These are phyloP conservation scores for Parathielavia appendiculata DNA, from an alignment of 495 filamentous ascomycete species.

Conservation along the genomic window DNA sequence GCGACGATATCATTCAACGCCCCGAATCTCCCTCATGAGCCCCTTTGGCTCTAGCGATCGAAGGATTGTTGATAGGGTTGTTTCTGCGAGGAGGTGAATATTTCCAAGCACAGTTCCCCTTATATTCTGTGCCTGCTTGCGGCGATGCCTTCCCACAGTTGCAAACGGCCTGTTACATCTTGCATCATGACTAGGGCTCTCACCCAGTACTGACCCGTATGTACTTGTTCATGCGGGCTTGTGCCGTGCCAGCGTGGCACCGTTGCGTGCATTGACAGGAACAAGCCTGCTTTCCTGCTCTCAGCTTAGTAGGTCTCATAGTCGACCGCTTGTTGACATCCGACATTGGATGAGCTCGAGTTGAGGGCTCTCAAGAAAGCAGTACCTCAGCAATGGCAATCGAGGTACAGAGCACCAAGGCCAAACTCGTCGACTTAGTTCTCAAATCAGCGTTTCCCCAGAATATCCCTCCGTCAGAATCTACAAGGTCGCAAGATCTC, in stretches of 20 bases:
- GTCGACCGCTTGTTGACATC: background rate
- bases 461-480: background rate
- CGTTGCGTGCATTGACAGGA: constrained; percentile 11
- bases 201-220: background rate
- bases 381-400: no score
- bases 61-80: no score
- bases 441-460: no score
- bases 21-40: constrained; percentile 25
- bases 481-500: background rate
- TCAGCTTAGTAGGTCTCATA: background rate
- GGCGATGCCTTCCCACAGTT: no score
- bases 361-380: no score
- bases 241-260: constrained; percentile 3
- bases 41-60: background rate
- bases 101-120: no score
- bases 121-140: no score
- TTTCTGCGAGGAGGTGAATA: background rate
- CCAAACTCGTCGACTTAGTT: no score
- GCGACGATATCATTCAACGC: constrained; percentile 54
- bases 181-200: background rate
- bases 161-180: no score
- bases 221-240: background rate
- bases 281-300: background rate
- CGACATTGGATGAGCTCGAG: background rate
- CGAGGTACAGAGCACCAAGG: no score